A percentile compares a stretch with the other conserved stretches of the same genome.
Conservation (phyloP, 768 basidiomycete genomes). For the Cubamyces lactineus region DNA sequence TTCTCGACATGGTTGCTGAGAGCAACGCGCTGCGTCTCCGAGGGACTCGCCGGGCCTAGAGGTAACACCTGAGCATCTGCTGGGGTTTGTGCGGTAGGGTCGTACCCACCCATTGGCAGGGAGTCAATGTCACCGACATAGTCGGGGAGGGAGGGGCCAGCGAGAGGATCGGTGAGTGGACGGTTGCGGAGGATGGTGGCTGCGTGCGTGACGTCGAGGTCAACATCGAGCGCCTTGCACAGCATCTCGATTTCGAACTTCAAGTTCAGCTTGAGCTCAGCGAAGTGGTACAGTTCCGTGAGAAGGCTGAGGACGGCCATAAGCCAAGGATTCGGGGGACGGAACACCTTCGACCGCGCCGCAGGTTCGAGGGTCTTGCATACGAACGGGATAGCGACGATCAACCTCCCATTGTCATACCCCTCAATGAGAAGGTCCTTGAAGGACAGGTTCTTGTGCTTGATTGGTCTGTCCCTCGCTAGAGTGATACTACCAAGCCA, state of each 20-base stretch:
- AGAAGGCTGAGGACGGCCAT: constrained; percentile 93
- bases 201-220: constrained; percentile 83
- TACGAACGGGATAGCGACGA: constrained; percentile 96
- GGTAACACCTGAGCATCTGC: constrained; percentile 64
- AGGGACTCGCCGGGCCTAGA: constrained; percentile 60
- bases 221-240: constrained; percentile 89
- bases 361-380: constrained; percentile 96
- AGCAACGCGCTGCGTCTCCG: constrained; percentile 62
- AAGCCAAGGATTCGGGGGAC: constrained; percentile 96
- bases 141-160: constrained; percentile 70
- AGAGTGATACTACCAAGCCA: constrained; percentile 96
- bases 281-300: constrained; percentile 95
- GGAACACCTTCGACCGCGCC: constrained; percentile 88
- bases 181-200: constrained; percentile 82
- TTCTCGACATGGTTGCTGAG: constrained; percentile 81
- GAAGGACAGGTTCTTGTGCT: constrained; percentile 91
- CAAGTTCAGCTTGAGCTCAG: constrained; percentile 92
- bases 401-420: constrained; percentile 86
- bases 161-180: constrained; percentile 59
- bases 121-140: constrained; percentile 82
- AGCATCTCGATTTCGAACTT: constrained; percentile 99
- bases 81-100: constrained; percentile 49
- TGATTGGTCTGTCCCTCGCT: constrained; percentile 90
- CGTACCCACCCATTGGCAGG: constrained; percentile 75
- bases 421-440: constrained; percentile 98